A percentile compares a stretch with the other conserved stretches of the same genome.
phyloP scores from a whole-genome alignment of 1,284 basidiomycete genomes.

The Rhodotorula sp. region DNA sequence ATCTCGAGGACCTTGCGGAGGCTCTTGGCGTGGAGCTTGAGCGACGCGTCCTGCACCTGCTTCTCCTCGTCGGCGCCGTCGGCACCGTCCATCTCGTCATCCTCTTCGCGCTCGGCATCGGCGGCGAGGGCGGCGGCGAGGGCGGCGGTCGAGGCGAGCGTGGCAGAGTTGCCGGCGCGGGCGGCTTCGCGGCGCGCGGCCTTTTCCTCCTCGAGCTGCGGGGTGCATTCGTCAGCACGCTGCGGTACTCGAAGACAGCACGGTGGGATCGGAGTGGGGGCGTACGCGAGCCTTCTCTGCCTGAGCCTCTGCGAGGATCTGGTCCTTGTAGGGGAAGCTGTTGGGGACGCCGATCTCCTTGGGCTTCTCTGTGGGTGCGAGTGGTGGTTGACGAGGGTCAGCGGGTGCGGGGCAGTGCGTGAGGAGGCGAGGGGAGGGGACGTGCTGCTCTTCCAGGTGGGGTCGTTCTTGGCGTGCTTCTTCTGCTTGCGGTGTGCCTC shows the following conservation, averaged over 20 bases:
- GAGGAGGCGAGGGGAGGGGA: conserved; percentile 40
- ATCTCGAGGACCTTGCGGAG: conserved; percentile 91
- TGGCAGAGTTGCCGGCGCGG: conserved; percentile 25
- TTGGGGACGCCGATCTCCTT: conserved; percentile 96
- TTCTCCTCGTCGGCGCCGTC: conserved; percentile 45
- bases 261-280: background rate
- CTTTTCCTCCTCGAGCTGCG: conserved; percentile 69
- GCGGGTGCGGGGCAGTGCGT: background rate
- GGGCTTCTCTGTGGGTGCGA: conserved; percentile 62
- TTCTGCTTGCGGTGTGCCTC: conserved; percentile 76
- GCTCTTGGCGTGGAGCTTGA: conserved; percentile 53
- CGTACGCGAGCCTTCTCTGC: conserved; percentile 57
- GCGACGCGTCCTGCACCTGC: conserved; percentile 45
- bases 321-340: conserved; percentile 94
- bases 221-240: background rate
- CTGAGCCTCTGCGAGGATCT: conserved; percentile 86
- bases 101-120: conserved; percentile 41
- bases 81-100: conserved; percentile 41
- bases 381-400: background rate
- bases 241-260: background rate
- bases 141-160: conserved; percentile 43
- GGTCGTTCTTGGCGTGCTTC: conserved; percentile 78
- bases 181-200: conserved; percentile 44
- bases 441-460: conserved; percentile 83
- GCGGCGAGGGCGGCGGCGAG: conserved; percentile 43